Percentiles rank a stretch among this genome's conserved stretches.
Conservation (phyloP, 306 rosid species). For the Corylus americana region DNA sequence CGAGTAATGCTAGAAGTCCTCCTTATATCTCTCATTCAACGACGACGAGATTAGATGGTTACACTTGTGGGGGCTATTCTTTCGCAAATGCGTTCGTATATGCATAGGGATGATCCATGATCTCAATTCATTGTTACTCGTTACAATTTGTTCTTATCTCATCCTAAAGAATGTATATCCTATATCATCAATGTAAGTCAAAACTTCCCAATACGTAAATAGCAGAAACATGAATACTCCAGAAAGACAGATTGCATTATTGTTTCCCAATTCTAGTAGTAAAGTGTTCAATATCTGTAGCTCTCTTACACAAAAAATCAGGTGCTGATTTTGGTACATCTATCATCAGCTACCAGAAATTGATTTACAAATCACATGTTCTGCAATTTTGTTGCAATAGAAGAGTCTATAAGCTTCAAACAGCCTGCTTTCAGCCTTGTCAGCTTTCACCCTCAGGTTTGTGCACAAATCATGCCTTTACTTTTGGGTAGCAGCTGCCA, state of each 20-base stretch:
- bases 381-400: background rate
- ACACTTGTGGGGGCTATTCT: background rate
- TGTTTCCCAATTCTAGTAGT: background rate
- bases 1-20: too few relatives aligned
- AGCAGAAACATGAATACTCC: background rate
- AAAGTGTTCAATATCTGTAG: background rate
- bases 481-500: too few relatives aligned
- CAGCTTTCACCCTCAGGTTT: too few relatives aligned
- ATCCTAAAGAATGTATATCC: background rate
- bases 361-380: background rate
- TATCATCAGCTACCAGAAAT: background rate
- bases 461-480: too few relatives aligned
- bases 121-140: background rate
- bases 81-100: background rate
- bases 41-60: background rate
- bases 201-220: background rate
- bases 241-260: background rate
- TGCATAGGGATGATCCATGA: background rate
- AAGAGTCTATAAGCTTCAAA: too few relatives aligned
- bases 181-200: background rate
- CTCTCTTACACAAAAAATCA: background rate
- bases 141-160: background rate
- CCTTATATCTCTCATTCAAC: background rate
- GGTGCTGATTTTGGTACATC: background rate
- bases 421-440: too few relatives aligned